Percentiles rank a stretch among this genome's conserved stretches.
phyloP scores from a whole-genome alignment of 352 stramenopile genomes.

The Poterioochromonas sp. region DNA sequence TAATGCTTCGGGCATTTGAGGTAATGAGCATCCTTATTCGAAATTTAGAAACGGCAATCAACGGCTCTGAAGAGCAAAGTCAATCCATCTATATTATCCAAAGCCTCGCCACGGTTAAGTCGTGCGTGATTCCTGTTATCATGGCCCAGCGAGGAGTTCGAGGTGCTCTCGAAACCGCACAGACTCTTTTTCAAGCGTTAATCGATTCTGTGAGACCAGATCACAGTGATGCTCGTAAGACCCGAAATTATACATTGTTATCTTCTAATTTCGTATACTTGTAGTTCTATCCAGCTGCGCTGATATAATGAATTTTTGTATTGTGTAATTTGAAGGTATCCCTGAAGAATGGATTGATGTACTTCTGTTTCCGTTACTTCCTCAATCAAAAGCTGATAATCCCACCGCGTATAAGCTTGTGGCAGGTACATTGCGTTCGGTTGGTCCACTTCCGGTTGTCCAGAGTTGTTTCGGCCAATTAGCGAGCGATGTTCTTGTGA shows the following conservation, averaged over 20 bases:
- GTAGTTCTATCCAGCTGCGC: neutral
- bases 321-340: neutral
- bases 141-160: constrained; percentile 41
- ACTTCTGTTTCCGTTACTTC: constrained; percentile 2
- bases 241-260: neutral
- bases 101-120: constrained; percentile 44
- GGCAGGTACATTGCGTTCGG: neutral
- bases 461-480: no score
- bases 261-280: neutral
- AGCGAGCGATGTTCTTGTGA: neutral
- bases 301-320: constrained; percentile 5
- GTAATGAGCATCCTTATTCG: constrained; percentile 44
- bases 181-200: constrained; percentile 41
- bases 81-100: constrained; percentile 25
- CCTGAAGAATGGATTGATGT: neutral
- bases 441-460: no score
- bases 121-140: constrained; percentile 45
- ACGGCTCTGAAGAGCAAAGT: neutral
- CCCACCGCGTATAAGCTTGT: neutral
- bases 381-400: neutral
- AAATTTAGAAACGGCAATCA: constrained; percentile 33
- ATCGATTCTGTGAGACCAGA: constrained; percentile 23
- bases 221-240: constrained; percentile 26
- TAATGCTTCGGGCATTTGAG: constrained; percentile 44
- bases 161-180: constrained; percentile 40